These are phyloP conservation scores for Vicia faba DNA, from an alignment of 306 rosid genomes.

Conservation along the genomic window DNA sequence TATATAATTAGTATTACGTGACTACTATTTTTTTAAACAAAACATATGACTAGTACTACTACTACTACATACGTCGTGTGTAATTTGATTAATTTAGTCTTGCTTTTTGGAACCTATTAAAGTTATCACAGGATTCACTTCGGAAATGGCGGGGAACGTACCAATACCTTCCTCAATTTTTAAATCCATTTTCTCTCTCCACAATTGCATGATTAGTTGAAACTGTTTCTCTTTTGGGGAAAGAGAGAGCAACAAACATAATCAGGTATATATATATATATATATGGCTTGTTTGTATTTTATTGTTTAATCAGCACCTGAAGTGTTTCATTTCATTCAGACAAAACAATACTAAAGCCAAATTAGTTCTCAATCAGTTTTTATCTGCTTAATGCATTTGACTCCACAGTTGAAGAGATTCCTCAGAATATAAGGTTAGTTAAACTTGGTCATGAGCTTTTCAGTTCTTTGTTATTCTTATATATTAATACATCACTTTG, in stretches of 20 bases:
- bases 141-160: constrained; percentile 68
- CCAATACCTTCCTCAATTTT: constrained; percentile 37
- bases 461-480: background rate
- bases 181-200: constrained; percentile 39
- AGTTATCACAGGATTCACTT: constrained; percentile 1
- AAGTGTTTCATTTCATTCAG: constrained; percentile 29
- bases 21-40: too few relatives aligned
- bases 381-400: constrained; percentile 51
- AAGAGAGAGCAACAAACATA: background rate
- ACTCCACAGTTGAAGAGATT: constrained; percentile 50
- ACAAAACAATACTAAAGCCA: constrained; percentile 39
- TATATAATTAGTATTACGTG: too few relatives aligned
- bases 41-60: too few relatives aligned
- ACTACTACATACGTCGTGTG: too few relatives aligned
- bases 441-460: background rate
- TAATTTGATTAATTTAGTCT: too few relatives aligned
- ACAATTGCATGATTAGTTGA: constrained; percentile 29
- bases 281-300: constrained; percentile 1
- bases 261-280: background rate
- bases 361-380: constrained; percentile 35
- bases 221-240: constrained; percentile 21
- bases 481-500: background rate
- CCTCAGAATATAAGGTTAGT: constrained; percentile 43
- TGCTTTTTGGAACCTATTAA: too few relatives aligned
- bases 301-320: constrained; percentile 19